Percentiles rank a stretch among this genome's conserved stretches.
Evolutionary conservation across 2,329 filamentous ascomycete genomes (phyloP).

Genomic region (Myotisia sp.): DNA sequence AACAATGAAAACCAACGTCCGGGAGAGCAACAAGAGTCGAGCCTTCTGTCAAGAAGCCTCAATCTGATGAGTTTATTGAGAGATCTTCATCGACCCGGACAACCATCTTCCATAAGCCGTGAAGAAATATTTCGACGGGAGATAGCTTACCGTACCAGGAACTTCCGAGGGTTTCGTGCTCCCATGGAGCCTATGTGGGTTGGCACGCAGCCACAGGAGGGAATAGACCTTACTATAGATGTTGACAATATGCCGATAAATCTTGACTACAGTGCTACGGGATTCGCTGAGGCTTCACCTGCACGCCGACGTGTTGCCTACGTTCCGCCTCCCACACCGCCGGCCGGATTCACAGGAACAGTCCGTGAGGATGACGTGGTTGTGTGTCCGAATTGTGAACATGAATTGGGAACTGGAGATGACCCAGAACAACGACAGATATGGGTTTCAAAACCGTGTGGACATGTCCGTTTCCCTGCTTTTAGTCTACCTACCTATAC

Average conservation of each 20-base stretch:
- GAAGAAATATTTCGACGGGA: conserved; percentile 14
- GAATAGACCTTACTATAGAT: conserved; percentile 17
- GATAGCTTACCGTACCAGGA: conserved; percentile 13
- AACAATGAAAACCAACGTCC: neutral
- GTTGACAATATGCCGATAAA: conserved; percentile 17
- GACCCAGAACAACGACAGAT: conserved; percentile 62
- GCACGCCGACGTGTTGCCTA: conserved; percentile 28
- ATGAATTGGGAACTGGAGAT: conserved; percentile 65
- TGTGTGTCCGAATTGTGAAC: conserved; percentile 73
- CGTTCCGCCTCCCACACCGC: conserved; percentile 49
- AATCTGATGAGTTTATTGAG: conserved; percentile 11
- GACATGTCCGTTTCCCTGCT: conserved; percentile 50
- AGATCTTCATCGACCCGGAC: conserved; percentile 1
- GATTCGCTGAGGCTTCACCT: conserved; percentile 21
- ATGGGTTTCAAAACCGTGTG: conserved; percentile 81
- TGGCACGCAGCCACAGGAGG: conserved; percentile 13
- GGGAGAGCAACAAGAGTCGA: neutral
- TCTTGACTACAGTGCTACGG: conserved; percentile 30
- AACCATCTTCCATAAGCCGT: conserved; percentile 1
- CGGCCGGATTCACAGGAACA: conserved; percentile 66
- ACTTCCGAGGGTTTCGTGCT: conserved; percentile 9
- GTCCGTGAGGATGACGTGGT: conserved; percentile 58
- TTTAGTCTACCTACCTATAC: neutral
- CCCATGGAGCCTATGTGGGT: conserved; percentile 16
- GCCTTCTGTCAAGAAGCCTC: conserved; percentile 3